Conservation (phyloP, 768 basidiomycete species). For the Auricularia heimuer region DNA sequence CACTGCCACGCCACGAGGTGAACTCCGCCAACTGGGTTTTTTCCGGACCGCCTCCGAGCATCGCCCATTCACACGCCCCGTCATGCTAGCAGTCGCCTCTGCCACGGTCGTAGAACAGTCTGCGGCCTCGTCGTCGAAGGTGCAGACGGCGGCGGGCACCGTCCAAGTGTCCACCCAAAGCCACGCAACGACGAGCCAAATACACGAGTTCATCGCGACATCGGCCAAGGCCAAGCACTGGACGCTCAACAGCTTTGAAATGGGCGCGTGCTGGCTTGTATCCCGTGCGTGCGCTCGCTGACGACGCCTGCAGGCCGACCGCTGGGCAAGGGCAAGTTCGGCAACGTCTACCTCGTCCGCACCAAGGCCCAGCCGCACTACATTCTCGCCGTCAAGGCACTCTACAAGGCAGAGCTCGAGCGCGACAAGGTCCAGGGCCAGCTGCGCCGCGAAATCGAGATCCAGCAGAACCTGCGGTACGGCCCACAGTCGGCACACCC, state of each 20-base stretch:
- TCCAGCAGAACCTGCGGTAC: slow-evolving; percentile 32
- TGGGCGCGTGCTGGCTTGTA: not conserved
- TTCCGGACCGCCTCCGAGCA: no score
- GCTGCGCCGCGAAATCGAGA: slow-evolving; percentile 39
- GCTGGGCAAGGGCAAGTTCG: slow-evolving; percentile 2
- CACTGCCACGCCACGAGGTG: no score
- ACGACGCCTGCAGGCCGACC: not conserved
- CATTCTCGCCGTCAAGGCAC: slow-evolving; percentile 70
- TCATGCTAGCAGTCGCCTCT: not conserved
- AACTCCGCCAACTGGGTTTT: no score
- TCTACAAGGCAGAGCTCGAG: slow-evolving; percentile 36
- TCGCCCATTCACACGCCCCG: no score
- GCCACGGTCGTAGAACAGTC: not conserved
- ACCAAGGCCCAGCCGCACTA: slow-evolving; percentile 63
- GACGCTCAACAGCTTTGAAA: not conserved
- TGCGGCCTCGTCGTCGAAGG: not conserved
- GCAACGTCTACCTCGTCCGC: slow-evolving; percentile 85
- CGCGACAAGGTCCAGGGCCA: slow-evolving; percentile 35
- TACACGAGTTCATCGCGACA: not conserved
- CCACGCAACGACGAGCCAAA: not conserved
- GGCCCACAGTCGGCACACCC: not conserved
- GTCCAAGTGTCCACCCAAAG: not conserved
- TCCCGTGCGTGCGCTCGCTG: not conserved
- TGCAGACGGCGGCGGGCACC: not conserved
- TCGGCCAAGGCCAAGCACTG: not conserved